Base-by-base conservation (phyloP, 257 asterid genomes). In the Cordia subcordata region DNA sequence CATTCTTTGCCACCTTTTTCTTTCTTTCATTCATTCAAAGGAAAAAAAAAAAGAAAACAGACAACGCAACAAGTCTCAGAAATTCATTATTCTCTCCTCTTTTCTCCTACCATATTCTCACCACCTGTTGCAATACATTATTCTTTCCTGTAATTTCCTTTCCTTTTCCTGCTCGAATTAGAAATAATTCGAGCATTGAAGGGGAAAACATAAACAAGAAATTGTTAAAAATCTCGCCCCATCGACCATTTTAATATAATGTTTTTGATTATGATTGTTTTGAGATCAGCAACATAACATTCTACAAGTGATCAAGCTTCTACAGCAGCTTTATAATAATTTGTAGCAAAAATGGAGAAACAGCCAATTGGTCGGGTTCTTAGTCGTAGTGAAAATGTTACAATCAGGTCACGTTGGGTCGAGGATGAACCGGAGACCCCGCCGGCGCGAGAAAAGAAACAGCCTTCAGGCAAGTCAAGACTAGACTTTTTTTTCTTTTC, bases 121-220 rank as follows among this genome's bases (percentile, higher is more conserved):
- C 58, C 11, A 42, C 10, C 10, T 8, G 22, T 52, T 13, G 4
- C 13, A 4, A 14, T n/a, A 12, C 35, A 9, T 45, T 49, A 40
- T 61, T 60, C 35, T 15, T 62, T 53, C 16, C 54, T 19, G 55
- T 61, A 10, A 22, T 40, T 5, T 13, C 20, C 53, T 21, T 55
- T 44, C 21, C 40, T 1, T 14, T 50, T 20, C 10, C 33, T 59
- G 59, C 65, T 60, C 53, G 66, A 59, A 32, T 53, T 35, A 20
- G 13, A 39, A 8, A 87, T 86, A 86, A 85, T 76, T 68, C 67
- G 83, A 53, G 82, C 72, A n/a, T 0, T 27, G 83, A 75, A 72
- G 94, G 77, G 60, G 93, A 82, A n/a, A n/a, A n/a, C n/a, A n/a
- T n/a, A n/a, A n/a, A 5, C 68, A 72, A 65, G 77, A 67, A 55